Conservation (phyloP, 1,284 basidiomycete genomes). For the Anthracocystis panici-leucophaei region DNA sequence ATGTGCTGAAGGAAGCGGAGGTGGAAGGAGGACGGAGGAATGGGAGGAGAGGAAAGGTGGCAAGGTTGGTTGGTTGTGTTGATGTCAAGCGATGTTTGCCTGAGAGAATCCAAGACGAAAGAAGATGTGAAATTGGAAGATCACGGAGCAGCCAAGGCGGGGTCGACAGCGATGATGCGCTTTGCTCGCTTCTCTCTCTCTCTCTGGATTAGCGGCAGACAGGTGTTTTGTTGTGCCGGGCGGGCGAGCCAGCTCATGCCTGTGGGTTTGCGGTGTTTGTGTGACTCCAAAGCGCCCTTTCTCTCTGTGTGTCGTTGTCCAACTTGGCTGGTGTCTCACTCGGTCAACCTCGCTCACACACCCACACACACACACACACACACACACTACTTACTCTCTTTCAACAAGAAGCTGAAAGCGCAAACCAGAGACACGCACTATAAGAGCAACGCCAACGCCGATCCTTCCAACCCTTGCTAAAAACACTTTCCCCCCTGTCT, state of each 20-base stretch:
- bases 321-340: background rate
- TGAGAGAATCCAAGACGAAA: background rate
- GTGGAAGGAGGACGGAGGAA: background rate
- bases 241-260: slow-evolving; percentile 1
- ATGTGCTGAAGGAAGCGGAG: slow-evolving; percentile 2
- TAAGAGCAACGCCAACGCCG: slow-evolving; percentile 10
- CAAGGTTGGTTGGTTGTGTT: background rate
- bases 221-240: background rate
- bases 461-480: background rate
- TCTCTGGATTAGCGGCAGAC: background rate
- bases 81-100: slow-evolving; percentile 4
- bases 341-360: background rate
- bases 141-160: slow-evolving; percentile 2
- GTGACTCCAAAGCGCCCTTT: slow-evolving; percentile 1
- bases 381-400: background rate
- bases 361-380: background rate
- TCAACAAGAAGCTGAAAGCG: slow-evolving; percentile 17
- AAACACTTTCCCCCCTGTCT: background rate
- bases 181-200: background rate
- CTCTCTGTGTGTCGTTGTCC: no score
- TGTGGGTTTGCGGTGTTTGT: slow-evolving; percentile 3
- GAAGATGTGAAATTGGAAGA: slow-evolving; percentile 4
- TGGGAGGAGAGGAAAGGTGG: background rate
- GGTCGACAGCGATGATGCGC: background rate
- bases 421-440: slow-evolving; percentile 5